phyloP scores from a whole-genome alignment of 2,329 filamentous ascomycete species.

The Penicillium thymicola region DNA sequence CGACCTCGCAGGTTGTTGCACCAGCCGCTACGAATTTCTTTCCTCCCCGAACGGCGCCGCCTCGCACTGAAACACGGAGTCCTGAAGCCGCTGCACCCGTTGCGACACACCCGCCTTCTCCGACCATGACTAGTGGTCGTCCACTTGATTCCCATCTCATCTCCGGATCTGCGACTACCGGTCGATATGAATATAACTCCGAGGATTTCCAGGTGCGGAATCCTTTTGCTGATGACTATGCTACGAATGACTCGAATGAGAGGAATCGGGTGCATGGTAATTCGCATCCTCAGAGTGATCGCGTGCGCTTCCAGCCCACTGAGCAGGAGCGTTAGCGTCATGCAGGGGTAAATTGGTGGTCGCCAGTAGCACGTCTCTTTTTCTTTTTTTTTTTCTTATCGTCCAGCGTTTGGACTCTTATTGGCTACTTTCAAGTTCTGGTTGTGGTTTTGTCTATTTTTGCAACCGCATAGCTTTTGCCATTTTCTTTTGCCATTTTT shows the following conservation, averaged over 20 bases:
- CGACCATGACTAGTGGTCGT: slow-evolving; percentile 12
- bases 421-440: not conserved
- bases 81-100: slow-evolving; percentile 1
- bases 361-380: not conserved
- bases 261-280: slow-evolving; percentile 1
- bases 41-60: not conserved
- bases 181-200: slow-evolving; percentile 36
- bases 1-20: slow-evolving; percentile 14
- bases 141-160: not conserved
- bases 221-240: slow-evolving; percentile 39
- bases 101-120: slow-evolving; percentile 9
- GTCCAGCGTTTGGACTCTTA: not conserved
- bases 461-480: not conserved
- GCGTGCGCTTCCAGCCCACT: slow-evolving; percentile 9
- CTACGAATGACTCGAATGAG: slow-evolving; percentile 14
- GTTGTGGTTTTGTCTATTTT: not conserved
- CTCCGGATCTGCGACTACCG: not conserved
- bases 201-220: slow-evolving; percentile 42
- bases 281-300: not conserved
- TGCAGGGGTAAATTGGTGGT: not conserved
- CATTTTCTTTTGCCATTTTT: not conserved
- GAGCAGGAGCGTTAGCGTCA: slow-evolving; percentile 15
- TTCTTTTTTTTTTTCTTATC: not conserved
- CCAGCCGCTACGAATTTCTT: slow-evolving; percentile 15
- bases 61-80: not conserved